Percentiles rank a stretch among this genome's conserved stretches.
phyloP scores from a whole-genome alignment of 352 stramenopile genomes.

The Phytophthora macrochlamydospora region DNA sequence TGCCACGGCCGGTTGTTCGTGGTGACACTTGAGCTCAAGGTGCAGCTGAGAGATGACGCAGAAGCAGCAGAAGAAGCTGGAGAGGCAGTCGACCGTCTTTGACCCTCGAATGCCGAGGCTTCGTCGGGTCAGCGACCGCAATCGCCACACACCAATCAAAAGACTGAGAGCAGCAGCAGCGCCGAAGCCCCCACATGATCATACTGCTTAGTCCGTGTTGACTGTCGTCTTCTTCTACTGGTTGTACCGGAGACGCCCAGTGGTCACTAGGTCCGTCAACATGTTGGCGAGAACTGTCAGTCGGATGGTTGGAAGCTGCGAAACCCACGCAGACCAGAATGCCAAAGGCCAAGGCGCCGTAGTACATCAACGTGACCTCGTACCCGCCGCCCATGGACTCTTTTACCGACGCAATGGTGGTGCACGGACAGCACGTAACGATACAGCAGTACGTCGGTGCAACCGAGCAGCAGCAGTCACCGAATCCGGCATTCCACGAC shows the following conservation, averaged over 20 bases:
- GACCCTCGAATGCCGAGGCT: slow-evolving; percentile 50
- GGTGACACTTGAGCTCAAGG: slow-evolving; percentile 38
- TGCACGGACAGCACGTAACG: slow-evolving; percentile 48
- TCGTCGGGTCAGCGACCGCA: slow-evolving; percentile 46
- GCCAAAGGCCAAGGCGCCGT: slow-evolving; percentile 42
- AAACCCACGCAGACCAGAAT: slow-evolving; percentile 42
- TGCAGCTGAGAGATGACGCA: slow-evolving; percentile 61
- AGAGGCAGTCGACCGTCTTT: slow-evolving; percentile 35
- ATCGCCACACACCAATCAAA: slow-evolving; percentile 47
- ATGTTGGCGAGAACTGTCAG: background rate
- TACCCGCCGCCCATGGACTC: slow-evolving; percentile 41
- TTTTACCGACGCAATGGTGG: slow-evolving; percentile 44
- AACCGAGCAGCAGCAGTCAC: slow-evolving; percentile 33
- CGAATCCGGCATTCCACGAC: slow-evolving; percentile 35
- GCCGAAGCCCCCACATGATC: slow-evolving; percentile 20
- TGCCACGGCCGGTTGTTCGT: slow-evolving; percentile 28
- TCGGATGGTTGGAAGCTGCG: slow-evolving; percentile 14
- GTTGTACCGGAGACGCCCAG: background rate
- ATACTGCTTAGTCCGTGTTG: slow-evolving; percentile 4
- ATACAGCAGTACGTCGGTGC: slow-evolving; percentile 43
- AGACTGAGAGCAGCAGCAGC: slow-evolving; percentile 31
- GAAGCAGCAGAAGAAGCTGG: slow-evolving; percentile 52
- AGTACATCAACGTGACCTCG: slow-evolving; percentile 51
- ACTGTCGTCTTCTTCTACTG: background rate
- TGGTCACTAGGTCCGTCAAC: background rate